Percentiles rank a stretch among this genome's conserved stretches.
These are phyloP conservation scores for Leccinum disarticulatum DNA, from an alignment of 768 basidiomycete species.

Conservation along the genomic window DNA sequence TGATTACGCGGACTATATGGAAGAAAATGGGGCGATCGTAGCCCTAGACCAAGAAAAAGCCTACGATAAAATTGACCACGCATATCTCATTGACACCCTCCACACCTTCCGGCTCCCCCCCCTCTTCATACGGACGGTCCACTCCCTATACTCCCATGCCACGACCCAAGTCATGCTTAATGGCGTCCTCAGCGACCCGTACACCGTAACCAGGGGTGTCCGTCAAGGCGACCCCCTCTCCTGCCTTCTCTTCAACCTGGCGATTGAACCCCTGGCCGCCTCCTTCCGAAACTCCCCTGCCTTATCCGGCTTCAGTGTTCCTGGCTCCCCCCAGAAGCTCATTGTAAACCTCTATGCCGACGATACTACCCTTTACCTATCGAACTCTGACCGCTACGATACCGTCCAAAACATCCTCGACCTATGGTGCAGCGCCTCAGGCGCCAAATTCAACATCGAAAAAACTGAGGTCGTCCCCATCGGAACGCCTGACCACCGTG, in stretches of 20 bases:
- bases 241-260: conserved; percentile 33
- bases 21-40: conserved; percentile 29
- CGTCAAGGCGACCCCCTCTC: conserved; percentile 37
- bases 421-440: too few relatives aligned
- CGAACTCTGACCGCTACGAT: conserved; percentile 11
- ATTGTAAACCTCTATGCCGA: conserved; percentile 28
- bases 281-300: conserved; percentile 1
- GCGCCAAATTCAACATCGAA: too few relatives aligned
- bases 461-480: too few relatives aligned
- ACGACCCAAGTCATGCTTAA: background rate
- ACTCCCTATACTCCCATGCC: background rate
- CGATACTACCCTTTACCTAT: conserved; percentile 25
- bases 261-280: conserved; percentile 26
- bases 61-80: conserved; percentile 37
- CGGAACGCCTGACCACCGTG: too few relatives aligned
- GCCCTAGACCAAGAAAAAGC: conserved; percentile 39
- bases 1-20: conserved; percentile 10
- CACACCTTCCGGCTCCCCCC: background rate
- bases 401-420: too few relatives aligned
- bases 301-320: conserved; percentile 20
- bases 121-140: background rate
- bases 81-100: conserved; percentile 19
- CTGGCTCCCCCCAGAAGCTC: background rate
- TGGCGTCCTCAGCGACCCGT: background rate
- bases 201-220: conserved; percentile 25